Conservation (phyloP, 805 yeast species). For the Wickerhamomyces ciferrii region DNA sequence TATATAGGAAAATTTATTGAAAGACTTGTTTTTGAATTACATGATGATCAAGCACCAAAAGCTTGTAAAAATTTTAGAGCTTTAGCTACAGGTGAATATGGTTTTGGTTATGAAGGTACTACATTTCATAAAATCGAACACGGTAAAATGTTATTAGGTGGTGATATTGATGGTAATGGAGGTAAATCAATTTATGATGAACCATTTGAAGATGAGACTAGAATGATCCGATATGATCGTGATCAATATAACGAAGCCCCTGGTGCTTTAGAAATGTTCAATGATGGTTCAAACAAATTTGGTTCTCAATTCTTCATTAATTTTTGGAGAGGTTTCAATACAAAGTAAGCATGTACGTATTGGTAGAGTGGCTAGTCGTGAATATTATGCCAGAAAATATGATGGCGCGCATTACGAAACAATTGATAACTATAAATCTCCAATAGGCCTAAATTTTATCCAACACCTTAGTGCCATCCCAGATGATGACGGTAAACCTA, state of each 20-base stretch:
- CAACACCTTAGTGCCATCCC: too few species aligned
- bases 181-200: constrained; percentile 89
- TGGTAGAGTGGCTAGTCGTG: too few species aligned
- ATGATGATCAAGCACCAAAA: constrained; percentile 90
- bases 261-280: constrained; percentile 92
- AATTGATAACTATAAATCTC: too few species aligned
- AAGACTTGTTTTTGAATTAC: too few species aligned
- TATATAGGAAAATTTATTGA: too few species aligned
- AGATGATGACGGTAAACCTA: too few species aligned
- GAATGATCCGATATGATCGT: neutral
- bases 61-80: constrained; percentile 97
- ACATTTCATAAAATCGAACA: constrained; percentile 97
- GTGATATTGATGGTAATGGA: constrained; percentile 97
- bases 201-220: constrained; percentile 64
- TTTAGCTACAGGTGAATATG: constrained; percentile 92
- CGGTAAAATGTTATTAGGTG: constrained; percentile 97
- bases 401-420: too few species aligned
- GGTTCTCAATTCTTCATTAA: constrained; percentile 97
- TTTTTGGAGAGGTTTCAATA: too few species aligned
- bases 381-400: too few species aligned
- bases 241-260: too few species aligned
- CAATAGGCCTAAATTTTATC: too few species aligned
- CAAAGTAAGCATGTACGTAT: too few species aligned
- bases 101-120: constrained; percentile 86
- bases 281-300: constrained; percentile 97